phyloP scores from a whole-genome alignment of 192 early-diverging fungal genomes.

The Endogone sp. region DNA sequence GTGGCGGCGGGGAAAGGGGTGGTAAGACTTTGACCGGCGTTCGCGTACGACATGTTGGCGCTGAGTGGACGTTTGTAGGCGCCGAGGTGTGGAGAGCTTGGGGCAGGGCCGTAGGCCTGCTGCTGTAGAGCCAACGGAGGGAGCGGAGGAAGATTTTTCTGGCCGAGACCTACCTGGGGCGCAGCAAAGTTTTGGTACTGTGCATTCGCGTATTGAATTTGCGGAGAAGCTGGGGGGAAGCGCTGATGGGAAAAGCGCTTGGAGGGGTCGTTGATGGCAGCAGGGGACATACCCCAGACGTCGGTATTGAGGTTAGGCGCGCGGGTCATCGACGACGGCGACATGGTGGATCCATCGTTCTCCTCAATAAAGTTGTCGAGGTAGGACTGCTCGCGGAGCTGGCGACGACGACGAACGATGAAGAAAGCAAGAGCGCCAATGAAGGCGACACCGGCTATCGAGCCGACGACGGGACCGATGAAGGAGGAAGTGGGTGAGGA shows the following conservation, averaged over 20 bases:
- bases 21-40: not conserved
- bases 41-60: not conserved
- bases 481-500: not conserved
- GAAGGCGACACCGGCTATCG: constrained; percentile 8
- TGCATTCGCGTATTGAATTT: not conserved
- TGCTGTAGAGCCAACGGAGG: not conserved
- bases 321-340: not conserved
- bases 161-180: not conserved
- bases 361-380: not conserved
- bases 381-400: not conserved
- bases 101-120: too few species aligned
- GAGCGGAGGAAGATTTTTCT: not conserved
- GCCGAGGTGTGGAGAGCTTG: not conserved
- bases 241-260: not conserved
- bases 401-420: constrained; percentile 1
- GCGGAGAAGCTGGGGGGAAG: not conserved
- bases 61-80: not conserved
- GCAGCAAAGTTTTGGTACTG: not conserved
- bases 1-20: not conserved
- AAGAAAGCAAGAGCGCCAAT: constrained; percentile 12
- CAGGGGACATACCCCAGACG: not conserved
- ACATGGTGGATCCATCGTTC: not conserved
- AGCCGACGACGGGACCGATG: constrained; percentile 8
- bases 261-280: not conserved
- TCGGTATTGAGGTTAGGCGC: not conserved